These are phyloP conservation scores for Claviceps africana DNA, from an alignment of 2,329 filamentous ascomycete species.

Conservation along the genomic window DNA sequence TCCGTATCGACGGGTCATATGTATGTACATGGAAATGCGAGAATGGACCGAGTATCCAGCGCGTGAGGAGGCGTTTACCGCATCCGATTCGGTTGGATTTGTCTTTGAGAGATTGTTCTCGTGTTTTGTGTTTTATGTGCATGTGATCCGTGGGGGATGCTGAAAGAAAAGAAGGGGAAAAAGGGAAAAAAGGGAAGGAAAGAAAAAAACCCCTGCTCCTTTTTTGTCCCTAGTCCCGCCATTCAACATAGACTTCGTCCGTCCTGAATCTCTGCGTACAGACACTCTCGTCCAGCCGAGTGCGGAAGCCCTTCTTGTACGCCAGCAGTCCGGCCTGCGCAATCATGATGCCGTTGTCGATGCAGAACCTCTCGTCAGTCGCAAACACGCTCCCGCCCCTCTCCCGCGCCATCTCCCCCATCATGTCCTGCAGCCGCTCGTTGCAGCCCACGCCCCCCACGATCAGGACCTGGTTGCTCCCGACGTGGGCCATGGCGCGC, in stretches of 20 bases:
- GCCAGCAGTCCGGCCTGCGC: conserved; percentile 86
- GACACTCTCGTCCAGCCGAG: conserved; percentile 63
- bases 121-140: too few species aligned
- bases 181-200: not conserved
- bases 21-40: not conserved
- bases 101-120: too few species aligned
- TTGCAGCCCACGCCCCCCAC: conserved; percentile 96
- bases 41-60: not conserved
- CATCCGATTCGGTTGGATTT: too few species aligned
- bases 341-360: conserved; percentile 99
- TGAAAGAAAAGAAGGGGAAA: too few species aligned
- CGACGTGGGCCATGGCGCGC: conserved; percentile 95
- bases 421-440: conserved; percentile 91
- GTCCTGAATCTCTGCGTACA: conserved; percentile 76
- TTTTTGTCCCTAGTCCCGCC: conserved; percentile 42
- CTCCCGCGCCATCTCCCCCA: conserved; percentile 87
- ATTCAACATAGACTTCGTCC: conserved; percentile 67
- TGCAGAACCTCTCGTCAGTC: conserved; percentile 94
- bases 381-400: conserved; percentile 83
- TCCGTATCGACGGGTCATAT: not conserved
- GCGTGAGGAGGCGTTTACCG: too few species aligned
- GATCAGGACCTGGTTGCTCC: conserved; percentile 77
- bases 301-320: conserved; percentile 66
- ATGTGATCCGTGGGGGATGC: too few species aligned
- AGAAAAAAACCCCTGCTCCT: not conserved